Evolutionary conservation across 768 basidiomycete genomes (phyloP), one percentile per base, ranked within the genome.

Genomic region (Leccinum ochraceum): DNA sequence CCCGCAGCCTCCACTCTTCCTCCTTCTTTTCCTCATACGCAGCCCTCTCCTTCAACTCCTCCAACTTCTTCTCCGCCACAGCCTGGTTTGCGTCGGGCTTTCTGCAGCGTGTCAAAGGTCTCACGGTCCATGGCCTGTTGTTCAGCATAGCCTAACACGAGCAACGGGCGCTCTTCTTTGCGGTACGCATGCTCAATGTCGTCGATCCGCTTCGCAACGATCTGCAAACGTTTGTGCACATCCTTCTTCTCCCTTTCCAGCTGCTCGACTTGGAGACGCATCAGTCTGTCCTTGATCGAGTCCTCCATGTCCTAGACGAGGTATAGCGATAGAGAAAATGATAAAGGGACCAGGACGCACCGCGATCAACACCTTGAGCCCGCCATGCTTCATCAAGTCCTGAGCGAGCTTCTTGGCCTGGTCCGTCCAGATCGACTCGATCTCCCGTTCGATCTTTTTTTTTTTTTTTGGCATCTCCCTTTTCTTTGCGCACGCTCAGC

Each of bases 241-340:
- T 94, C 91, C 68, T 86, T 89, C 82, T 95, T 96, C 78, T 98
- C 95, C 78, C 96, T 97, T 78, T 97, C 97, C 50, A 98, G 82
- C 71, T 98, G 94, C 65, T 94, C 88, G 39, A 97, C 94, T 74
- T 97, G 95, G 66, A 97, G 85, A 32, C 83, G 85, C 74, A 98
- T 89, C 63, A 98, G 84, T 52, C 86, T 86, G 68, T 92, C 89
- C 9, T 94, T 94, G 73, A 93, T 93, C 62, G 91, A 80, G 54
- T 16, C 0, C 36, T 37, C 3, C 14, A 37, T 37, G 0, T 37
- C 36, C 14, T 37, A 16, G 6, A 34, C 32, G 5, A 34, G 11
- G 32, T 34, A 34, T 34, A 34, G 11, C 32, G 11, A 34, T 34
- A 34, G 14, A 37, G 36, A 3, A 14, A 37, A 37, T 6, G 36